Percentiles rank a stretch among this genome's conserved stretches.
phyloP scores from a whole-genome alignment of 768 basidiomycete genomes.

The Coprinopsis cinerea region DNA sequence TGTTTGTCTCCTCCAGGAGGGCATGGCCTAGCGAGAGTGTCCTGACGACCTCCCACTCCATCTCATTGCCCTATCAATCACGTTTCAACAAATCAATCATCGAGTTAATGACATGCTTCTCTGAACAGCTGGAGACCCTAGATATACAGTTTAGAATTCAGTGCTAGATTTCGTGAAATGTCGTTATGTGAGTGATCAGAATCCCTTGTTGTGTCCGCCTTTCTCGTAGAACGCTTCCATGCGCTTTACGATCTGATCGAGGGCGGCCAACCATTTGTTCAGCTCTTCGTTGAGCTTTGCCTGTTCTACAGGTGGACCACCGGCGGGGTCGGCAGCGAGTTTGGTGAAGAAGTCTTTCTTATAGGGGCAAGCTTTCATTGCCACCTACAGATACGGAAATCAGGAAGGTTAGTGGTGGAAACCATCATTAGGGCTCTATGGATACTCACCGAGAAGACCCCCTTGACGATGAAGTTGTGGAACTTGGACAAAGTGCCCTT shows the following conservation, averaged over 20 bases:
- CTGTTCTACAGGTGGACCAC: conserved; percentile 37
- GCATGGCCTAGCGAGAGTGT: no score
- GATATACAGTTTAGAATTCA: no score
- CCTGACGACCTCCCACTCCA: no score
- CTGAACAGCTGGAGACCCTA: no score
- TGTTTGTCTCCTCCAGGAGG: no score
- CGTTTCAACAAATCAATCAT: no score
- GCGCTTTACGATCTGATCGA: conserved; percentile 47
- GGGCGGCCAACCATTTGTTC: conserved; percentile 60
- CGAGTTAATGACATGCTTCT: no score
- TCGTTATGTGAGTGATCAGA: conserved; percentile 18
- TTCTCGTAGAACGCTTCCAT: conserved; percentile 58
- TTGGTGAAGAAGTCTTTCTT: conserved; percentile 65
- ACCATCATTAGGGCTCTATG: not conserved
- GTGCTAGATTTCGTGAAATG: no score
- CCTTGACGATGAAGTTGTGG: conserved; percentile 75
- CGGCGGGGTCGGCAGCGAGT: conserved; percentile 52
- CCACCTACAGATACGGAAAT: conserved; percentile 33
- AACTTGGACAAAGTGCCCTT: conserved; percentile 75
- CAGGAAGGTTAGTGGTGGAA: not conserved
- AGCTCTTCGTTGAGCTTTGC: conserved; percentile 55
- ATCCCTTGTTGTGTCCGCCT: conserved; percentile 49
- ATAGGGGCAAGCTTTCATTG: conserved; percentile 62
- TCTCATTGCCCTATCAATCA: no score
- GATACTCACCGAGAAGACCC: conserved; percentile 47